A percentile compares a stretch with the other conserved stretches of the same genome.
phyloP scores from a whole-genome alignment of 1,284 basidiomycete genomes.

The Termitomyces sp. region DNA sequence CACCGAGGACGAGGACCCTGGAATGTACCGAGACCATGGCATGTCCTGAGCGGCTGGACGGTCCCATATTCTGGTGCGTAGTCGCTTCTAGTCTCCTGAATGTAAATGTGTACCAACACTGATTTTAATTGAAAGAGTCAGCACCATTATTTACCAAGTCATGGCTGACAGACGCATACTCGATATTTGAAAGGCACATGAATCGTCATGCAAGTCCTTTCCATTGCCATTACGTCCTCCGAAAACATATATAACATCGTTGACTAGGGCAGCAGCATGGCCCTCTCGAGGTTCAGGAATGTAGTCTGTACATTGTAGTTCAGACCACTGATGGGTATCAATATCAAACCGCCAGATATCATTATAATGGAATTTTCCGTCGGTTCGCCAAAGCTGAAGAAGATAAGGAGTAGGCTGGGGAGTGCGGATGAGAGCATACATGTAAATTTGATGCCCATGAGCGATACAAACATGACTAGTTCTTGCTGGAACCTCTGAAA shows the following conservation, averaged over 20 bases:
- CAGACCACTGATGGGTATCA: neutral
- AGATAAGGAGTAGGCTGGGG: neutral
- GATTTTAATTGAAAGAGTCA: neutral
- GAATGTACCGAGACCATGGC: neutral
- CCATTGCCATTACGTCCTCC: neutral
- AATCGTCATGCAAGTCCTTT: neutral
- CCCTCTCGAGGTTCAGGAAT: neutral
- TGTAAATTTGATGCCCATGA: neutral
- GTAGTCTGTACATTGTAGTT: neutral
- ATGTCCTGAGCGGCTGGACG: neutral
- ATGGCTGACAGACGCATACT: neutral
- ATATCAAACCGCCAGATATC: neutral
- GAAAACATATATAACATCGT: neutral
- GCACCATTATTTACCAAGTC: neutral
- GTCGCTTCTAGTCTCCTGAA: too few species aligned
- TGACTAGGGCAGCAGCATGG: neutral
- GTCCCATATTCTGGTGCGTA: neutral
- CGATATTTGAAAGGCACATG: neutral
- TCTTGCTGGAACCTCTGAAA: neutral
- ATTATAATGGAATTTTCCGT: neutral
- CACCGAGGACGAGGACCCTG: neutral
- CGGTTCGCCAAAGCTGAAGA: neutral
- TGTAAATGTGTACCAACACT: neutral
- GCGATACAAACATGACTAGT: neutral
- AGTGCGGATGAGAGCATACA: neutral